Conservation (phyloP, 345 rosid genomes). For the Rubroshorea leprosula region DNA sequence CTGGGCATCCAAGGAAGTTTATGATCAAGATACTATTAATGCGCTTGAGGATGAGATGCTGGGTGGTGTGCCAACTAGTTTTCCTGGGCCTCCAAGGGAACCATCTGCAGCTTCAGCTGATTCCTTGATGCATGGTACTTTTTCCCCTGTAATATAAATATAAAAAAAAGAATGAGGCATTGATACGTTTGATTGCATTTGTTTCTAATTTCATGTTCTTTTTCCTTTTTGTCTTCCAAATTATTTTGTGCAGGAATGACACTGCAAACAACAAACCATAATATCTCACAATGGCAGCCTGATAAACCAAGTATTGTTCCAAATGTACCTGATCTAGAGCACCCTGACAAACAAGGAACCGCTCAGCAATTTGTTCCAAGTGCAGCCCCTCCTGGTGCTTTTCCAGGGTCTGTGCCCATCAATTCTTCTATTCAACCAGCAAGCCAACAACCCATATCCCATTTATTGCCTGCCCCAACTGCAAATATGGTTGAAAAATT, state of each 20-base stretch:
- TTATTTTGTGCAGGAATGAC: slow-evolving; percentile 36
- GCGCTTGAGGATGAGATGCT: slow-evolving; percentile 81
- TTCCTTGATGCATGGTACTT: slow-evolving; percentile 43
- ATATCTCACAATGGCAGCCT: slow-evolving; percentile 49
- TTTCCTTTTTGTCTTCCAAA: background rate
- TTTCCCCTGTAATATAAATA: background rate
- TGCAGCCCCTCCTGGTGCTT: slow-evolving; percentile 44
- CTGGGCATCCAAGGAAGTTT: slow-evolving; percentile 97
- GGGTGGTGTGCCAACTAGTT: slow-evolving; percentile 52
- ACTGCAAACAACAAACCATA: slow-evolving; percentile 35
- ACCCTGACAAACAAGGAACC: slow-evolving; percentile 38
- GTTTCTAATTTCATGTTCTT: background rate
- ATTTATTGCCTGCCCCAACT: slow-evolving; percentile 16
- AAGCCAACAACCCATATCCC: slow-evolving; percentile 32
- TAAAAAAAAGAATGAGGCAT: background rate
- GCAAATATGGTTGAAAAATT: slow-evolving; percentile 55
- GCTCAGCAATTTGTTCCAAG: slow-evolving; percentile 59
- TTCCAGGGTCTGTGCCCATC: slow-evolving; percentile 64
- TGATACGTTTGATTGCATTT: background rate
- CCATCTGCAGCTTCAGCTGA: slow-evolving; percentile 38
- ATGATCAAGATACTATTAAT: slow-evolving; percentile 75
- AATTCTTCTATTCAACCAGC: slow-evolving; percentile 48
- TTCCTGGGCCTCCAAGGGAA: slow-evolving; percentile 52
- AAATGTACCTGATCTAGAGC: slow-evolving; percentile 42
- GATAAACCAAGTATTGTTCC: slow-evolving; percentile 42